Evolutionary conservation across 495 filamentous ascomycete species (phyloP).

Genomic region (Penicillium chermesinum): DNA sequence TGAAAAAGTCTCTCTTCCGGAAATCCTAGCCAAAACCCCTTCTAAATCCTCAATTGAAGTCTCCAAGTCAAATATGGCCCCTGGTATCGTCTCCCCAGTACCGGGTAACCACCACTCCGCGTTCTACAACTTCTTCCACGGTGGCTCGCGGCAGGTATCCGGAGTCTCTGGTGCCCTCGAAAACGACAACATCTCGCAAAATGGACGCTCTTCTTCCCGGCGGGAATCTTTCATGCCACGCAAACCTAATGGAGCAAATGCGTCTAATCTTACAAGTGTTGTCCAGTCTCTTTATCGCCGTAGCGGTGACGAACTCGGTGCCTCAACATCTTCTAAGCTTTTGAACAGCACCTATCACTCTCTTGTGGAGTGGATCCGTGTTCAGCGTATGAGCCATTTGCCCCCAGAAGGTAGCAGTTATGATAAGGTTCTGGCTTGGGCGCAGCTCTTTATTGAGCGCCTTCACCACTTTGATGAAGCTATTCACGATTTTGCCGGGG

Average conservation of each 20-base stretch:
- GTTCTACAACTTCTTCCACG: constrained; percentile 13
- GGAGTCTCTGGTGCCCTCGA: constrained; percentile 18
- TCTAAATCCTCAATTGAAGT: constrained; percentile 2
- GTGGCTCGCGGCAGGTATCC: constrained; percentile 17
- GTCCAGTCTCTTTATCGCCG: constrained; percentile 22
- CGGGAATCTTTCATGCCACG: constrained; percentile 17
- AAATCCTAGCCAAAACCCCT: background rate
- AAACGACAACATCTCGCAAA: constrained; percentile 22
- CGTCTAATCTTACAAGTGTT: constrained; percentile 21
- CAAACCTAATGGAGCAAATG: constrained; percentile 16
- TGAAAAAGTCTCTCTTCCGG: constrained; percentile 8
- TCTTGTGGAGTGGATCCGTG: constrained; percentile 26
- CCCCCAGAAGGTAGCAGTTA: constrained; percentile 37
- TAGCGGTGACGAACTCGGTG: constrained; percentile 24
- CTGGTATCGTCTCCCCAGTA: constrained; percentile 17
- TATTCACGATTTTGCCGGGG: constrained; percentile 29
- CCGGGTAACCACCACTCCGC: constrained; percentile 20
- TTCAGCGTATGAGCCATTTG: constrained; percentile 33
- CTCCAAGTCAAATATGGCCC: constrained; percentile 15
- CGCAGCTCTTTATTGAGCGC: constrained; percentile 22
- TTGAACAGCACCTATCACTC: constrained; percentile 22
- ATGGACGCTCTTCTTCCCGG: constrained; percentile 16
- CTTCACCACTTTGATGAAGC: constrained; percentile 31
- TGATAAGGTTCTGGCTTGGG: constrained; percentile 35
- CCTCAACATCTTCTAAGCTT: constrained; percentile 8